A percentile compares a stretch with the other conserved stretches of the same genome.
Evolutionary conservation across 192 early-diverging fungal species (phyloP).

Genomic region (Linnemannia zychae): DNA sequence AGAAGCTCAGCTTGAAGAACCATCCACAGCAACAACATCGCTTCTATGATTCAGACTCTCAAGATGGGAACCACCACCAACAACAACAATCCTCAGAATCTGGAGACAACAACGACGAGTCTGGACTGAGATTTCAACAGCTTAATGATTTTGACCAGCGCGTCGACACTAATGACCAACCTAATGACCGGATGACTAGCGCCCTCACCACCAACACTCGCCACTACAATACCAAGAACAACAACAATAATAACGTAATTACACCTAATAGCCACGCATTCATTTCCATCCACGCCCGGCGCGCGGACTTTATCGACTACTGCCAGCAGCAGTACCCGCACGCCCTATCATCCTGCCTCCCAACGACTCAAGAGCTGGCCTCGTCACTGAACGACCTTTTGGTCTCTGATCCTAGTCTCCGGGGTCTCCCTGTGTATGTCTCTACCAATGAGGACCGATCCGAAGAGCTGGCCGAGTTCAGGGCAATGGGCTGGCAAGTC

Average conservation of each 20-base stretch:
- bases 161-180: neutral
- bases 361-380: constrained; percentile 41
- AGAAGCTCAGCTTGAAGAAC: neutral
- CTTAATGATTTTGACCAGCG: neutral
- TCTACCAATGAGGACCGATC: constrained; percentile 31
- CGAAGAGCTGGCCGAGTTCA: constrained; percentile 30
- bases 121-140: neutral
- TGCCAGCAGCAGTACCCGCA: constrained; percentile 44
- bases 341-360: constrained; percentile 33
- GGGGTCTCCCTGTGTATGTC: constrained; percentile 38
- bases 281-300: constrained; percentile 37
- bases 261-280: neutral
- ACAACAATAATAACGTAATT: neutral
- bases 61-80: neutral
- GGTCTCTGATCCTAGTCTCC: neutral
- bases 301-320: constrained; percentile 29
- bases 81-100: neutral
- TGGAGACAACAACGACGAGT: neutral
- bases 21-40: neutral
- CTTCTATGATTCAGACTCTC: neutral
- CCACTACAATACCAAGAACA: constrained; percentile 5
- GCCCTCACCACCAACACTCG: constrained; percentile 8
- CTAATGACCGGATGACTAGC: constrained; percentile 5
- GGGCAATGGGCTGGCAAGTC: constrained; percentile 43
- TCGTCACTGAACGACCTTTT: constrained; percentile 8